Evolutionary conservation across 805 yeast genomes (phyloP).

Genomic region (Yarrowia sp.): DNA sequence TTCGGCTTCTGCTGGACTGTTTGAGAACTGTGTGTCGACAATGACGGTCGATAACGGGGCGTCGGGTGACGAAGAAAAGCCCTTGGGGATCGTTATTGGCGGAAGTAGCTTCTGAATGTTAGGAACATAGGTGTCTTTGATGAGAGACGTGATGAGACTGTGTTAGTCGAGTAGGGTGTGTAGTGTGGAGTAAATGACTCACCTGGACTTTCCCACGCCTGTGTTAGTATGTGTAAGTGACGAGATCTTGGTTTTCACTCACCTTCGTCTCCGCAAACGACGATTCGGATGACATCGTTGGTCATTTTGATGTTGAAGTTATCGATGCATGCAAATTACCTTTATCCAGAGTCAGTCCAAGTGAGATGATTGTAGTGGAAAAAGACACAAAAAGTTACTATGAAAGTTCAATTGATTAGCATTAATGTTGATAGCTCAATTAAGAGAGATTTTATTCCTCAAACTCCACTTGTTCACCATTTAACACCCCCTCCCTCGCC

Average conservation of each 20-base stretch:
- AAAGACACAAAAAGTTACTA: too few relatives aligned
- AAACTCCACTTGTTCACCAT: too few relatives aligned
- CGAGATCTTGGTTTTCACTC: constrained; percentile 39
- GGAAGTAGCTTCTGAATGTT: constrained; percentile 81
- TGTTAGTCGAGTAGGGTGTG: constrained; percentile 40
- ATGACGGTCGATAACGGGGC: constrained; percentile 72
- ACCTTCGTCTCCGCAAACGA: constrained; percentile 93
- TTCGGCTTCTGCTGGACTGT: constrained; percentile 62
- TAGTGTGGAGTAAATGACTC: constrained; percentile 17
- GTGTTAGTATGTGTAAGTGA: background rate
- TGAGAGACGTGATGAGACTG: constrained; percentile 76
- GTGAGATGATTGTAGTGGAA: background rate
- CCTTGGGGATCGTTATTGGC: constrained; percentile 81
- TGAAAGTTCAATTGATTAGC: too few relatives aligned
- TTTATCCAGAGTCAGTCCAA: too few relatives aligned
- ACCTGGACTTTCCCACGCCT: constrained; percentile 74
- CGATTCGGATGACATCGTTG: constrained; percentile 64
- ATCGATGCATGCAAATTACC: constrained; percentile 10
- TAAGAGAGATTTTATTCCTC: too few relatives aligned
- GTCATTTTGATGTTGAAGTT: constrained; percentile 38
- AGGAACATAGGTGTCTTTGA: constrained; percentile 81
- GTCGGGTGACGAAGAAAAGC: constrained; percentile 63
- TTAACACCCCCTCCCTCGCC: background rate
- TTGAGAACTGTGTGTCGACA: constrained; percentile 69
- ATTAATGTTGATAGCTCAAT: too few relatives aligned